Conservation (phyloP, 2,329 filamentous ascomycete genomes). For the Akanthomyces uredinophilus region DNA sequence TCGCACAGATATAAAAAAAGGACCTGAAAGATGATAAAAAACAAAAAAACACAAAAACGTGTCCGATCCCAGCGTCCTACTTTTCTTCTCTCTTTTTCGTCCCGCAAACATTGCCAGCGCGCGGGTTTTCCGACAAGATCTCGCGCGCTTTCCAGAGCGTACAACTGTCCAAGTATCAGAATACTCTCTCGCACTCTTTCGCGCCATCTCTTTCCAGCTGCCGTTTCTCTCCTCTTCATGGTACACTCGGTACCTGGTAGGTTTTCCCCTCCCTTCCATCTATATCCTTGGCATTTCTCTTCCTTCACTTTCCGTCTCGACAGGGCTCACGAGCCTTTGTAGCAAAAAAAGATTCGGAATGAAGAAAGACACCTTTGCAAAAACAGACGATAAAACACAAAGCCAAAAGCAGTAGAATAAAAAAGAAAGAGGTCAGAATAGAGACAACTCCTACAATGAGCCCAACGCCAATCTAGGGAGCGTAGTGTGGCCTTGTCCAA, state of each 20-base stretch:
- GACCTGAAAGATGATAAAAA: slow-evolving; percentile 6
- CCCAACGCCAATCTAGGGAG: slow-evolving; percentile 16
- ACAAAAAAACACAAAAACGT: not conserved
- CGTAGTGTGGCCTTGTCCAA: slow-evolving; percentile 14
- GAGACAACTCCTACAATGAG: slow-evolving; percentile 12
- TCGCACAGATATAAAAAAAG: slow-evolving; percentile 14
- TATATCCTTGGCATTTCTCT: not conserved
- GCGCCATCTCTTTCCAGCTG: not conserved
- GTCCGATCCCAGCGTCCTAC: not conserved
- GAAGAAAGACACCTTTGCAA: not conserved
- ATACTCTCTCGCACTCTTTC: not conserved
- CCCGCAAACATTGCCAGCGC: not conserved
- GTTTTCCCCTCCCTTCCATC: not conserved
- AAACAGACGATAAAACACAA: not conserved
- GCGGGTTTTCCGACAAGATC: not conserved
- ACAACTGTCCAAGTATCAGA: not conserved
- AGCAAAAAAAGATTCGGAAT: not conserved
- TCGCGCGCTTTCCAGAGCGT: slow-evolving; percentile 6
- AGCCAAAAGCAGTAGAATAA: slow-evolving; percentile 12
- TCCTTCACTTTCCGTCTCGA: not conserved
- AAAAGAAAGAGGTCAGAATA: slow-evolving; percentile 1
- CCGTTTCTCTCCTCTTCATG: not conserved
- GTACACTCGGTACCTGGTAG: not conserved
- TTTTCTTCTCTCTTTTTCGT: not conserved
- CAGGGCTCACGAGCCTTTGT: not conserved